phyloP scores from a whole-genome alignment of 2,329 filamentous ascomycete genomes.

The Exserohilum turcica region DNA sequence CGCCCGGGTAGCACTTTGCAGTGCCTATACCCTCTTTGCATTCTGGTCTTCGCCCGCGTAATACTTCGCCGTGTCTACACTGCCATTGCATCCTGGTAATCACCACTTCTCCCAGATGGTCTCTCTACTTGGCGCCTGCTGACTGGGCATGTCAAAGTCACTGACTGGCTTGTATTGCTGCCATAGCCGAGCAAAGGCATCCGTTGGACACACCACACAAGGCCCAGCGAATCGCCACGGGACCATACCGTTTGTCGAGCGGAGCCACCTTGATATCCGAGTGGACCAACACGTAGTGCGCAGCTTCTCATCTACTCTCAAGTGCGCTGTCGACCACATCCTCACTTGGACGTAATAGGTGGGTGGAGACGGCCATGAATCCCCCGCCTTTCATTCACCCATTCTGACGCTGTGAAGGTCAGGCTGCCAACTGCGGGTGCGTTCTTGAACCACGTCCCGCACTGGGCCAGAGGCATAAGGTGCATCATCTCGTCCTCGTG shows the following conservation, averaged over 20 bases:
- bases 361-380: slow-evolving; percentile 9
- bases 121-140: slow-evolving; percentile 20
- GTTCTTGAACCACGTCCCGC: slow-evolving; percentile 16
- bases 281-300: slow-evolving; percentile 18
- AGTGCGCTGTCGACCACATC: background rate
- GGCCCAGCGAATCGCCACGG: slow-evolving; percentile 26
- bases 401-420: slow-evolving; percentile 14
- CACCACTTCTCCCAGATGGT: background rate
- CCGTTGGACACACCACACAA: slow-evolving; percentile 32
- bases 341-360: slow-evolving; percentile 17
- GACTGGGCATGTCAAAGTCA: slow-evolving; percentile 25
- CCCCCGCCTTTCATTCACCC: background rate
- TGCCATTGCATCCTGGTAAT: slow-evolving; percentile 1
- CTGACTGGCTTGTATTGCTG: slow-evolving; percentile 17
- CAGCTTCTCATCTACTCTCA: slow-evolving; percentile 11
- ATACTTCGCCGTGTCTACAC: background rate
- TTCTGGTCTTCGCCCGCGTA: background rate
- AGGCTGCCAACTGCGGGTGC: background rate
- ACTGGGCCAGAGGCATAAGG: slow-evolving; percentile 29
- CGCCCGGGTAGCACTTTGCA: background rate
- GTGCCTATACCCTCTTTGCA: background rate
- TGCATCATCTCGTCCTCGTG: slow-evolving; percentile 37
- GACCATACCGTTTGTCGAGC: slow-evolving; percentile 32
- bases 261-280: slow-evolving; percentile 17
- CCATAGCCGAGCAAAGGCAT: slow-evolving; percentile 26